These are phyloP conservation scores for Amanita polypyramis DNA, from an alignment of 768 basidiomycete genomes.

Conservation along the genomic window DNA sequence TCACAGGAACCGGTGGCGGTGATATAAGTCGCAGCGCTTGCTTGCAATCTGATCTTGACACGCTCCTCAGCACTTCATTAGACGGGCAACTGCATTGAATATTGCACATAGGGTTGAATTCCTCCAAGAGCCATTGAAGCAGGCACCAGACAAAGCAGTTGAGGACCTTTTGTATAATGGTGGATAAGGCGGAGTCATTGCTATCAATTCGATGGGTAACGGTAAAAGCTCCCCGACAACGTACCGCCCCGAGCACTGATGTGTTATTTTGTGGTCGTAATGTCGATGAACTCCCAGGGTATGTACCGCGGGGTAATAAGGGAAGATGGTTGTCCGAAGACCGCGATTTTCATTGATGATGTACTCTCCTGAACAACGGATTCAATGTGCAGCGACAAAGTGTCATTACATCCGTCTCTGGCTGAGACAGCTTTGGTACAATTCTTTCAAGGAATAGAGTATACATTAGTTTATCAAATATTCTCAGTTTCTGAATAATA, in stretches of 20 bases:
- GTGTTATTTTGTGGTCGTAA: slow-evolving; percentile 61
- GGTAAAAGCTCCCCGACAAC: neutral
- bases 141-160: slow-evolving; percentile 46
- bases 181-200: slow-evolving; percentile 69
- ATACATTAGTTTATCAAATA: neutral
- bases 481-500: too few relatives aligned
- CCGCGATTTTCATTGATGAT: slow-evolving; percentile 73
- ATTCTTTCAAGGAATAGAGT: neutral
- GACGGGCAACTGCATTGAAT: slow-evolving; percentile 53
- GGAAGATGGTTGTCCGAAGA: slow-evolving; percentile 58
- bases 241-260: too few relatives aligned
- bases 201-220: slow-evolving; percentile 47
- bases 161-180: slow-evolving; percentile 44
- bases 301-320: slow-evolving; percentile 78
- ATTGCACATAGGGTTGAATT: slow-evolving; percentile 59
- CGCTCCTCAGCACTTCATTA: slow-evolving; percentile 58
- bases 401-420: too few relatives aligned
- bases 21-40: slow-evolving; percentile 39
- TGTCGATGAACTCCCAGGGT: slow-evolving; percentile 66
- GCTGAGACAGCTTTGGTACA: too few relatives aligned
- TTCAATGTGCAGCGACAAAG: too few relatives aligned
- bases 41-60: slow-evolving; percentile 2
- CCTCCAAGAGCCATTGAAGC: slow-evolving; percentile 40
- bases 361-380: slow-evolving; percentile 19
- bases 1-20: slow-evolving; percentile 83